Conservation (phyloP, 2,329 filamentous ascomycete genomes). For the Didymella exigua region DNA sequence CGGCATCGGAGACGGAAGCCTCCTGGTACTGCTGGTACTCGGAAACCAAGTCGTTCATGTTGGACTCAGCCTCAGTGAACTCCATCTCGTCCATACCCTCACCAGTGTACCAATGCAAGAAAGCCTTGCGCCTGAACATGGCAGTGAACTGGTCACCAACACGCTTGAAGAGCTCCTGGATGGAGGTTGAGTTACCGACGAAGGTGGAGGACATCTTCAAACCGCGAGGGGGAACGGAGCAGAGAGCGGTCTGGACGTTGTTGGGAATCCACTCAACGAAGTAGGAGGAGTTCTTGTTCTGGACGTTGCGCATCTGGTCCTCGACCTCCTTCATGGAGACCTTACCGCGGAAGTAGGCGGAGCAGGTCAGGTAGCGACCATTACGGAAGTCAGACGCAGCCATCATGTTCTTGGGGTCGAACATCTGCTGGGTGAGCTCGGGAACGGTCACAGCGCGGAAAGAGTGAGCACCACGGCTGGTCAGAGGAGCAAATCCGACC, state of each 20-base stretch:
- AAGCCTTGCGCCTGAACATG: conserved; percentile 99
- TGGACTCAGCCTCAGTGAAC: conserved; percentile 99
- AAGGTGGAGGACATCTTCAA: conserved; percentile 99
- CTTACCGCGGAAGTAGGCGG: conserved; percentile 99
- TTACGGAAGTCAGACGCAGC: conserved; percentile 99
- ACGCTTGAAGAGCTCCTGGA: conserved; percentile 99
- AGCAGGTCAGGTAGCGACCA: conserved; percentile 99
- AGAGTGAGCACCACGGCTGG: conserved; percentile 86
- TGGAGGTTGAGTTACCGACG: conserved; percentile 98
- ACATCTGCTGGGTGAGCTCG: conserved; percentile 99
- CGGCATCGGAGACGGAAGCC: conserved; percentile 93
- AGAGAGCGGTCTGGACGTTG: conserved; percentile 99
- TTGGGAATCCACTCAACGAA: conserved; percentile 99
- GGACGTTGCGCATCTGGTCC: conserved; percentile 99
- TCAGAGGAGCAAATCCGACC: conserved; percentile 99
- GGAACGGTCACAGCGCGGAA: conserved; percentile 98
- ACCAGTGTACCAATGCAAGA: conserved; percentile 99
- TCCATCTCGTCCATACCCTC: conserved; percentile 99
- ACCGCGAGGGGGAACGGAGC: conserved; percentile 96
- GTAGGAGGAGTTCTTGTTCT: conserved; percentile 99
- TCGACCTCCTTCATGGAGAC: conserved; percentile 99
- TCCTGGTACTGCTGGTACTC: conserved; percentile 99
- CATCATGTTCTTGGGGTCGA: conserved; percentile 99
- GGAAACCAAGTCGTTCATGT: conserved; percentile 99
- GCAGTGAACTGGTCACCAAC: conserved; percentile 99